phyloP scores from a whole-genome alignment of 306 rosid genomes.

The Quercus aquifolioides region DNA sequence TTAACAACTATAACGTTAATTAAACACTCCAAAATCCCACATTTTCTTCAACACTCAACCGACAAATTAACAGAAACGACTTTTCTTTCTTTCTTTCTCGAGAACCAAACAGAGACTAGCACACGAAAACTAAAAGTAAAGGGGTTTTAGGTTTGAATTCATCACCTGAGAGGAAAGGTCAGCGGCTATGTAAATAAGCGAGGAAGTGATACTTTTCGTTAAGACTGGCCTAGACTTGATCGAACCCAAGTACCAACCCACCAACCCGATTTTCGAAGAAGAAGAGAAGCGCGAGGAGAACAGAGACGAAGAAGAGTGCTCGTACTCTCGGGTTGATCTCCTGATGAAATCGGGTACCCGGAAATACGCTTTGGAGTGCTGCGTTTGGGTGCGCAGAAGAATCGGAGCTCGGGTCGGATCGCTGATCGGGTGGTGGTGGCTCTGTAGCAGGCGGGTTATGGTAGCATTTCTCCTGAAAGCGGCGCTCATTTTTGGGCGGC shows the following conservation, averaged over 20 bases:
- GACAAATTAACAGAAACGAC: not conserved
- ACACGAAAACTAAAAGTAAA: not conserved
- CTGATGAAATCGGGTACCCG: slow-evolving; percentile 35
- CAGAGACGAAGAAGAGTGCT: slow-evolving; percentile 35
- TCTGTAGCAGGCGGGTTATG: slow-evolving; percentile 32
- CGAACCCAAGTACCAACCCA: slow-evolving; percentile 84
- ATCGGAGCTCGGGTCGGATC: slow-evolving; percentile 19
- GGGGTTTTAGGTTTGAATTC: not conserved
- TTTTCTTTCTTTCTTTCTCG: not conserved
- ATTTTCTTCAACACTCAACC: not conserved
- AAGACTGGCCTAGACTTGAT: slow-evolving; percentile 57
- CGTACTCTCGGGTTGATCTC: slow-evolving; percentile 35
- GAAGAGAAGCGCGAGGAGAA: slow-evolving; percentile 51
- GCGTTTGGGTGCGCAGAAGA: slow-evolving; percentile 19
- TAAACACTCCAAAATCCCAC: not conserved
- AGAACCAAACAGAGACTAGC: not conserved
- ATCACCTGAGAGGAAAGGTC: slow-evolving; percentile 85
- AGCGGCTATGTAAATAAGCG: slow-evolving; percentile 72
- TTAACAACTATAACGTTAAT: too few relatives aligned
- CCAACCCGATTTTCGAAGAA: slow-evolving; percentile 49
- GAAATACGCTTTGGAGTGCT: slow-evolving; percentile 35
- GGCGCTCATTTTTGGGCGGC: slow-evolving; percentile 27
- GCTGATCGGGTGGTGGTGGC: slow-evolving; percentile 18
- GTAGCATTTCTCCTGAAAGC: slow-evolving; percentile 25
- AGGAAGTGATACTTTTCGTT: slow-evolving; percentile 72